Percentiles rank a stretch among this genome's conserved stretches.
phyloP scores from a whole-genome alignment of 495 filamentous ascomycete genomes.

The Neohortaea acidophila region DNA sequence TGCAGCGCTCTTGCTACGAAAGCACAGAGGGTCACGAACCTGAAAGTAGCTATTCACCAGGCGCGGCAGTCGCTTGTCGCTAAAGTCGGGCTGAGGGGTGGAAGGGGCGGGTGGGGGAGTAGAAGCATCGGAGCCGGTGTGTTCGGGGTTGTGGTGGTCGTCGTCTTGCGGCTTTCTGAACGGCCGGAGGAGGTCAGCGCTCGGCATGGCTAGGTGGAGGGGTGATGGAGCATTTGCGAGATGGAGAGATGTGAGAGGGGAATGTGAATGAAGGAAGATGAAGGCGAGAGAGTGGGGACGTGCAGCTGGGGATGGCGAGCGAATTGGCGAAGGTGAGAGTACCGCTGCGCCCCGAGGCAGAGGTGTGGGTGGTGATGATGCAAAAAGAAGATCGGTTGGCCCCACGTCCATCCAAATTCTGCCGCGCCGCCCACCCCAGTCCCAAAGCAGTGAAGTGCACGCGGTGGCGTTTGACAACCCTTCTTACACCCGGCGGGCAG shows the following conservation, averaged over 20 bases:
- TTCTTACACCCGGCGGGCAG: slow-evolving; percentile 5
- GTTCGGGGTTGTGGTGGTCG: slow-evolving; percentile 54
- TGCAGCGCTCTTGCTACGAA: slow-evolving; percentile 20
- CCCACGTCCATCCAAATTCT: no score
- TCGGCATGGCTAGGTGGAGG: slow-evolving; percentile 15
- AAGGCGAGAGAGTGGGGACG: slow-evolving; percentile 1
- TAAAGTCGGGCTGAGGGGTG: slow-evolving; percentile 75
- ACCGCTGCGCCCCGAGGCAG: slow-evolving; percentile 2
- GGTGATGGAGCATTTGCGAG: background rate
- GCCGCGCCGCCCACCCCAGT: no score
- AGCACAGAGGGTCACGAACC: slow-evolving; percentile 56
- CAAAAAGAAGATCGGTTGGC: background rate
- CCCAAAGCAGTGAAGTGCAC: no score
- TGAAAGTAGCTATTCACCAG: slow-evolving; percentile 88
- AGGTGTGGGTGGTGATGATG: background rate
- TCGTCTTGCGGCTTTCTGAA: slow-evolving; percentile 36
- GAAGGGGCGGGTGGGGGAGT: slow-evolving; percentile 65
- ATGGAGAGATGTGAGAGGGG: slow-evolving; percentile 5
- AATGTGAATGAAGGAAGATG: slow-evolving; percentile 5
- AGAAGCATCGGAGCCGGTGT: slow-evolving; percentile 61
- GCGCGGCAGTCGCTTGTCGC: slow-evolving; percentile 78
- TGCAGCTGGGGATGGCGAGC: slow-evolving; percentile 1
- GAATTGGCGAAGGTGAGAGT: slow-evolving; percentile 1
- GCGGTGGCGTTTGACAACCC: no score
- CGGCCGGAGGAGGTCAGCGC: slow-evolving; percentile 19